Conservation (phyloP, 257 asterid species). For the Striga asiatica region DNA sequence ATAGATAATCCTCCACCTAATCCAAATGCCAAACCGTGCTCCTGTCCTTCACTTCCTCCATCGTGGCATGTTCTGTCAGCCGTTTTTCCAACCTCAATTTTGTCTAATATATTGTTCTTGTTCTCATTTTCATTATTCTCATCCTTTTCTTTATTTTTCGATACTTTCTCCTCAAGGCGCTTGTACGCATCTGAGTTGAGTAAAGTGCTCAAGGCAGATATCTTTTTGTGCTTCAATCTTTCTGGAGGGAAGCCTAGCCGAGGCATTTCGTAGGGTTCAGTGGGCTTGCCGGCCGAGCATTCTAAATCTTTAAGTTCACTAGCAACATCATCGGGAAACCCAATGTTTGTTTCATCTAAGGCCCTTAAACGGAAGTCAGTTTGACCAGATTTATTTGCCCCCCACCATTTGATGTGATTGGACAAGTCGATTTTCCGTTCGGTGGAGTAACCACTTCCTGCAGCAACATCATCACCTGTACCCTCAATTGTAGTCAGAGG, state of each 20-base stretch:
- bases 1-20: conserved; percentile 51
- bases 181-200: conserved; percentile 70
- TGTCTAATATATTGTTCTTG: conserved; percentile 41
- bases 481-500: conserved; percentile 15
- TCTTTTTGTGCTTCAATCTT: conserved; percentile 41
- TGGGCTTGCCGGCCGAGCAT: conserved; percentile 40
- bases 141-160: conserved; percentile 50
- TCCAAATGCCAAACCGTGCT: conserved; percentile 49
- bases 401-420: conserved; percentile 96
- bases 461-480: conserved; percentile 55
- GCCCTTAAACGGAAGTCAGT: conserved; percentile 51
- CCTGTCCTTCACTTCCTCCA: conserved; percentile 42
- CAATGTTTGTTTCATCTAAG: conserved; percentile 49
- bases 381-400: conserved; percentile 46
- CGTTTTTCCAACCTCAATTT: conserved; percentile 45
- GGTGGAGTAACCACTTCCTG: conserved; percentile 48
- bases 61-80: conserved; percentile 51
- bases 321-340: conserved; percentile 50
- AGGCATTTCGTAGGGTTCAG: conserved; percentile 95
- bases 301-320: conserved; percentile 63
- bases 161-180: conserved; percentile 61
- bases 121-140: conserved; percentile 72
- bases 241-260: conserved; percentile 58
- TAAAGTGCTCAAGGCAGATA: conserved; percentile 74
- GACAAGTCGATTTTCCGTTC: conserved; percentile 90